Base-by-base conservation (phyloP, 1,139 yeast species). In the Magnusiomyces tetraspermus region DNA sequence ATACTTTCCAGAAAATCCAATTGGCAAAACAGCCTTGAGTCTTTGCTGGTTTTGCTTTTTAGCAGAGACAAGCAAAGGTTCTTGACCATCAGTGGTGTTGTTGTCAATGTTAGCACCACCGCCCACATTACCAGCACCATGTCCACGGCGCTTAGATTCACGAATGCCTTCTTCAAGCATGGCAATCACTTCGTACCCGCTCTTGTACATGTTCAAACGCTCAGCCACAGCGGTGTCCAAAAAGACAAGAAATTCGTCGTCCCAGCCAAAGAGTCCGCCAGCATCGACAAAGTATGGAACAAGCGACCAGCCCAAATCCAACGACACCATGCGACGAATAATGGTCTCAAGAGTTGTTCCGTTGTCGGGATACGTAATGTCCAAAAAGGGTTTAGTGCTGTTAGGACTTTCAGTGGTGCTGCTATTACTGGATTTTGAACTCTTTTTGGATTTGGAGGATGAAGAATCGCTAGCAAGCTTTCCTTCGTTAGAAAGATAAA, bases 221-320 rank as follows among this genome's bases (percentile, higher is more conserved):
- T 65, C 59, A 51, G 74, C 75, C 10, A 84, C 71, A 23, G 76
- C 24, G 5, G 49, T 70, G 22, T 61, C 64, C 26, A 74, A 70
- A 54, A 84, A 68, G 44, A 70, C 72, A 42, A 83, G 69, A 46
- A 80, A 74, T 11, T 71, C 71, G 28, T 71, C 71, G 51, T 76
- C 75, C 79, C 85, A 82, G 40, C 82, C 77, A 61, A 83, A 79
- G 47, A 85, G 68, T 0, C 94, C 94, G 52, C 83, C 85, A 5
- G 85, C 81, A 65, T 85, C 94, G 53, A 85, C 75, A 47, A 85
- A 74, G 36, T 82, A 74, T 51, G 83, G 79, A 51, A 84, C 69
- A 26, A 85, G 67, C 53, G 74, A 76, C 77, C 82, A 82, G 26
- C 85, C 83, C 57, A 74, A 75, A 55, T 76, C 75, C 49, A 75